phyloP scores from a whole-genome alignment of 257 asterid genomes.

The Sherardia arvensis region DNA sequence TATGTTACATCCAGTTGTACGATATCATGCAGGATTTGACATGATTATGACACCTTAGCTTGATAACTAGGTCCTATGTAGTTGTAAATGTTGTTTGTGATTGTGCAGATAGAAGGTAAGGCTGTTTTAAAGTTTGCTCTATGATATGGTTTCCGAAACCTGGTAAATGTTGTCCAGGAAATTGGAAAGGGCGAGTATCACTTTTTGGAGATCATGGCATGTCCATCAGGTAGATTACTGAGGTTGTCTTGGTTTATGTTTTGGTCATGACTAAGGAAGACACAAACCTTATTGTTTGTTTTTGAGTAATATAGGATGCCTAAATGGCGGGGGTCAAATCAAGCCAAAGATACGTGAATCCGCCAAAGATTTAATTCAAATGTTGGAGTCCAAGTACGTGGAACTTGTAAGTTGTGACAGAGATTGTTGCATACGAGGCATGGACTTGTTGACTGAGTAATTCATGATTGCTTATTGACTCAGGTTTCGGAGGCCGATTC shows the following conservation, averaged over 20 bases:
- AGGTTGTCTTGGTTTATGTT: background rate
- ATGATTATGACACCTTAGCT: no score
- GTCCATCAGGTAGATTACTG: constrained; percentile 96
- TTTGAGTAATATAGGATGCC: constrained; percentile 56
- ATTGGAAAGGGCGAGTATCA: constrained; percentile 83
- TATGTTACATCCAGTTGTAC: no score
- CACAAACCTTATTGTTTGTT: background rate
- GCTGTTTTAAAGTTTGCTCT: constrained; percentile 70
- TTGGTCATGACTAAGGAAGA: background rate
- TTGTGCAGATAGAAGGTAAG: constrained; percentile 66
- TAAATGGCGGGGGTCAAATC: constrained; percentile 97
- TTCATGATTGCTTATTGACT: constrained; percentile 5
- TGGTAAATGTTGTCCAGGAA: constrained; percentile 79
- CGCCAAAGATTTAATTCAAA: constrained; percentile 66
- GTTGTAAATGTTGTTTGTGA: background rate
- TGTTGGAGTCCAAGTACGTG: constrained; percentile 59
- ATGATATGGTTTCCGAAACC: constrained; percentile 92
- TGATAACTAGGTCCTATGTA: no score
- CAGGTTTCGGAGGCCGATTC: constrained; percentile 62
- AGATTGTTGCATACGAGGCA: background rate
- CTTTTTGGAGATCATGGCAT: constrained; percentile 95
- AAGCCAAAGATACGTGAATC: constrained; percentile 77
- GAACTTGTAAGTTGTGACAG: constrained; percentile 55
- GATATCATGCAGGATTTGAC: no score
- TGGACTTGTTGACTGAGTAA: background rate